These are phyloP conservation scores for Phaeotremella fagi DNA, from an alignment of 768 basidiomycete species.

Conservation along the genomic window DNA sequence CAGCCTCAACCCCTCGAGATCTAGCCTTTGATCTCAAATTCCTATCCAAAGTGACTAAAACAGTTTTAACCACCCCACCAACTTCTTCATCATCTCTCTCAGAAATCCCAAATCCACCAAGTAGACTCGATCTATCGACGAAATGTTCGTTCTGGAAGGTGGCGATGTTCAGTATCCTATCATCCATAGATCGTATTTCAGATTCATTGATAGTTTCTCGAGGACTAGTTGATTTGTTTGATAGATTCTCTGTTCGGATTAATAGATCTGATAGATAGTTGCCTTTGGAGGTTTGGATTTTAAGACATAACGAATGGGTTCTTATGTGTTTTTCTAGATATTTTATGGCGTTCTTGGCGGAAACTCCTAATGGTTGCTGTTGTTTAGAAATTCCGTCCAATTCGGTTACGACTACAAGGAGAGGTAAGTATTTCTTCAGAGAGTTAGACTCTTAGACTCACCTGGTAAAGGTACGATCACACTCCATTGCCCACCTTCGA, in stretches of 20 bases:
- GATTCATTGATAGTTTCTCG: constrained; percentile 12
- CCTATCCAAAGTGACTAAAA: constrained; percentile 83
- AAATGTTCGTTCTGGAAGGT: constrained; percentile 93
- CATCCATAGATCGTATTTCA: constrained; percentile 81
- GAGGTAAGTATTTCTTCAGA: too few relatives aligned
- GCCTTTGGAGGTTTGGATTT: constrained; percentile 90
- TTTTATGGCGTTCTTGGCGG: constrained; percentile 65
- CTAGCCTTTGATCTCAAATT: constrained; percentile 89
- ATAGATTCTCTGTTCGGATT: constrained; percentile 77
- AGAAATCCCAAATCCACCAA: constrained; percentile 51
- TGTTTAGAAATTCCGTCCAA: constrained; percentile 80
- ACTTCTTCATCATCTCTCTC: constrained; percentile 32
- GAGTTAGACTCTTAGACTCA: constrained; percentile 9
- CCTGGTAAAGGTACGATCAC: constrained; percentile 79
- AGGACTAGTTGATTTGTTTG: constrained; percentile 52
- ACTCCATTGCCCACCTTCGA: constrained; percentile 80
- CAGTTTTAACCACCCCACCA: constrained; percentile 65
- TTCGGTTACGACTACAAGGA: constrained; percentile 72
- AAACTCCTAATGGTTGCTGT: constrained; percentile 61
- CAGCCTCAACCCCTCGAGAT: constrained; percentile 75
- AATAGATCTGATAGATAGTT: constrained; percentile 81
- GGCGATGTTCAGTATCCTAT: constrained; percentile 85
- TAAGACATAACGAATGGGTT: constrained; percentile 69
- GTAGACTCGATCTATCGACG: constrained; percentile 71
- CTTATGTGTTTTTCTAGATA: constrained; percentile 75